Conservation (phyloP, 2,329 filamentous ascomycete species). For the Chaetomium globosum region DNA sequence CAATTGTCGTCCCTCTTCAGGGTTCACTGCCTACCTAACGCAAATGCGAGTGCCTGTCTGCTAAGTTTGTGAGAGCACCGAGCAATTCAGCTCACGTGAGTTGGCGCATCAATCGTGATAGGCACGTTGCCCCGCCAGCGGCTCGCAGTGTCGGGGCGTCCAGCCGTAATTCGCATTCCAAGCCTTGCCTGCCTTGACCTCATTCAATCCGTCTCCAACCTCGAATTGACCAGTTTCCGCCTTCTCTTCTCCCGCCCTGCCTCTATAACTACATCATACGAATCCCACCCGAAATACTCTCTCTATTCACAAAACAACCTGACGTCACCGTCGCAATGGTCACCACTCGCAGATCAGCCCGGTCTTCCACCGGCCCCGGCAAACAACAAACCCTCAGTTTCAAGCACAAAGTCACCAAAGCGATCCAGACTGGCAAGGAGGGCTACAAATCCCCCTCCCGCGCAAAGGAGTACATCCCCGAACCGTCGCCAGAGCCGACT, state of each 20-base stretch:
- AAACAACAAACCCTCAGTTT: conserved; percentile 63
- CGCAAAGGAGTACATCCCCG: conserved; percentile 41
- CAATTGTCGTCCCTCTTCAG: background rate
- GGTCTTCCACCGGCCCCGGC: conserved; percentile 42
- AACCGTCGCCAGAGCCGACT: conserved; percentile 21
- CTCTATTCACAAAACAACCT: conserved; percentile 12
- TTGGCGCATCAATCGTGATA: conserved; percentile 48
- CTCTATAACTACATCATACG: background rate
- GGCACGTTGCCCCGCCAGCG: conserved; percentile 56
- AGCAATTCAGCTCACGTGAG: conserved; percentile 49
- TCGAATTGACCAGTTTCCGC: background rate
- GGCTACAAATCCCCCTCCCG: conserved; percentile 41
- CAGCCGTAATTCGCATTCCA: conserved; percentile 3
- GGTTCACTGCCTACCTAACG: background rate
- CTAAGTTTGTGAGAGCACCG: background rate
- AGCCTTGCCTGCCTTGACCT: background rate
- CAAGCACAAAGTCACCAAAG: conserved; percentile 60
- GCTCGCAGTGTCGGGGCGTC: conserved; percentile 1
- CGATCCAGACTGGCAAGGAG: conserved; percentile 49
- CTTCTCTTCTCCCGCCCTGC: background rate
- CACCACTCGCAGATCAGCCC: conserved; percentile 51
- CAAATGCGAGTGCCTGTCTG: background rate
- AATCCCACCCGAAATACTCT: background rate
- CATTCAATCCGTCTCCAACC: background rate
- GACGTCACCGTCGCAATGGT: conserved; percentile 47